phyloP scores from a whole-genome alignment of 208 protist species.

The Acanthamoeba sp. region DNA sequence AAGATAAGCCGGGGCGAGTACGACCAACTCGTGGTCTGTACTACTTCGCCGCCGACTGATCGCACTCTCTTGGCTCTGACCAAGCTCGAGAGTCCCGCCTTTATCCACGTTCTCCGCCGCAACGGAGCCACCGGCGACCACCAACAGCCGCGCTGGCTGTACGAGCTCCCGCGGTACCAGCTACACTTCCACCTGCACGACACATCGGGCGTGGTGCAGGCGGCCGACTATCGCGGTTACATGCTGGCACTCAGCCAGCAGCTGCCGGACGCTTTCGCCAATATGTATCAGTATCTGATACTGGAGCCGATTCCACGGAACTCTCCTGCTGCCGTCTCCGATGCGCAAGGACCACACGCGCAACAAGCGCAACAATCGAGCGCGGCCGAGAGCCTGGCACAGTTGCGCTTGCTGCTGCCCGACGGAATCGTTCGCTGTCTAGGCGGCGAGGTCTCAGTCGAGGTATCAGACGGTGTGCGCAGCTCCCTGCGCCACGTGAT shows the following conservation, averaged over 20 bases:
- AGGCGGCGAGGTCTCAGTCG: background rate
- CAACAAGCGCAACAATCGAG: too few species aligned
- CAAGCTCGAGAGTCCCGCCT: background rate
- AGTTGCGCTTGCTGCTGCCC: background rate
- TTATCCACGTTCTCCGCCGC: background rate
- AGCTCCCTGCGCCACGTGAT: background rate
- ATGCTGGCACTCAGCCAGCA: background rate
- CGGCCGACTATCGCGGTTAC: background rate
- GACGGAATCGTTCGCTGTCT: background rate
- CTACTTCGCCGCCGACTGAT: background rate
- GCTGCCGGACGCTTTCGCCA: background rate
- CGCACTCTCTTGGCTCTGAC: background rate
- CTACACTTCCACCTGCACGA: background rate
- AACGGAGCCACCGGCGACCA: background rate
- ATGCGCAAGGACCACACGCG: too few species aligned
- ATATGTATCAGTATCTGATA: background rate
- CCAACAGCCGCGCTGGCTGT: background rate
- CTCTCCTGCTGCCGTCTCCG: background rate
- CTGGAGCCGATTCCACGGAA: background rate
- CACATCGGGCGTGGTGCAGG: background rate
- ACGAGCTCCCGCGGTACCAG: background rate
- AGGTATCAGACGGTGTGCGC: background rate
- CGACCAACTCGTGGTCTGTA: too few species aligned
- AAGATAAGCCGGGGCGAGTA: too few species aligned
- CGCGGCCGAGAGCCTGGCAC: background rate